Evolutionary conservation across 2,329 filamentous ascomycete species (phyloP), one percentile per base, ranked within the genome.

Genomic region (Fusarium tanahbumbuense): DNA sequence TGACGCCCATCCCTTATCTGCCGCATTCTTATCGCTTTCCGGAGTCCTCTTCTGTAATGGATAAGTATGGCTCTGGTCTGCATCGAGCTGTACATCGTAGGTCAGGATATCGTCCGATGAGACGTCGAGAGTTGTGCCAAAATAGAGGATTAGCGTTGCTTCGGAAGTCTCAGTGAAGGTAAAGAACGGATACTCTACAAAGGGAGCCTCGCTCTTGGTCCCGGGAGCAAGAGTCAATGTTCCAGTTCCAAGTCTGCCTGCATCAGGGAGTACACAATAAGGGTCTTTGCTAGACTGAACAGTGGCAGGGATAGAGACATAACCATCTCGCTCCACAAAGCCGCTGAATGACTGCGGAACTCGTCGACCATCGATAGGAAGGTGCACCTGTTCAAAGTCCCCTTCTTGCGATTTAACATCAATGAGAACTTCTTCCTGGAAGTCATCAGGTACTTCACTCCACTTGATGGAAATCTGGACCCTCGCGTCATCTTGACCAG

Each of bases 301-400:
- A 0, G 61, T 70, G 2, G 72, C 72, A 1, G 70, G 67, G 7
- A 74, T 74, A 0, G 70, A 73, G 16, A 89, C 79, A 52, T 83
- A 81, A 22, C 81, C 79, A 65, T 89, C 86, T 0, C 84, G 84
- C 76, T 92, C 89, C 40, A 91, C 84, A 67, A 90, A 91, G 7
- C 77, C 68, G 9, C 13, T n/a, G 78, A 89, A 91, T 30, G 79
- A 80, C 2, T 78, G 72, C 0, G 87, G 84, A 1, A 86, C 76
- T 2, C 75, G 75, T 15, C 83, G 83, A n/a, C 84, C 81, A 57
- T 83, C 81, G 42, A 90, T 81, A 0, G 88, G 88, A 0, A 91
- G 80, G 60, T 87, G 83, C 3, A 91, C 79, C 5, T 83, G 73
- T 62, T 83, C 83, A 61, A 82, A 76, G 56, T 80, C 78, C 0